Percentiles rank a stretch among this genome's conserved stretches.
Conservation (phyloP, 371 early-diverging fungal genomes). For the Mucor saturninus region DNA sequence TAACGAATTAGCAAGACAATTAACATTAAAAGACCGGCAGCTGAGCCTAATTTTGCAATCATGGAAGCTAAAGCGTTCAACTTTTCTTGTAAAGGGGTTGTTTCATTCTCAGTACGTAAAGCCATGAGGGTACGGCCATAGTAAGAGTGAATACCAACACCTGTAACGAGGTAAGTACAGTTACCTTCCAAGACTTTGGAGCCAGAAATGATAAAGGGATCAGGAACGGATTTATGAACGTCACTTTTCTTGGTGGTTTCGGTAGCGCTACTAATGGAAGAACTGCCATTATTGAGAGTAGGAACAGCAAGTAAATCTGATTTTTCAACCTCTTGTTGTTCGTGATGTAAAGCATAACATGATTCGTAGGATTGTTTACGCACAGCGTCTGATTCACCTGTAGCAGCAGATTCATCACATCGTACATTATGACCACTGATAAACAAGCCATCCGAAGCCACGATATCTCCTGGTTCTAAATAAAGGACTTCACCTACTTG, state of each 20-base stretch:
- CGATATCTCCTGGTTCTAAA: conserved; percentile 93
- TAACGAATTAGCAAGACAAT: conserved; percentile 67
- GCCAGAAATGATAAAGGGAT: conserved; percentile 80
- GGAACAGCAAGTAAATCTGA: conserved; percentile 19
- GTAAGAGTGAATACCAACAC: conserved; percentile 75
- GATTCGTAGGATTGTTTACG: conserved; percentile 53
- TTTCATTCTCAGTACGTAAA: conserved; percentile 59
- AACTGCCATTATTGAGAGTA: background rate
- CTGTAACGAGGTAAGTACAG: conserved; percentile 72
- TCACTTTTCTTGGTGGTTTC: background rate
- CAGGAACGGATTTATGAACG: conserved; percentile 36
- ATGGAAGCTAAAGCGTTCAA: conserved; percentile 68
- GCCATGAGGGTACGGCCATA: conserved; percentile 83
- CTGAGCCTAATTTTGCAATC: conserved; percentile 75
- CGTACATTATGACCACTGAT: conserved; percentile 82
- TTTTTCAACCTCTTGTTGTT: conserved; percentile 10
- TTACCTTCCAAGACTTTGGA: conserved; percentile 82
- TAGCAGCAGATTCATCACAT: conserved; percentile 91
- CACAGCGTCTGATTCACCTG: conserved; percentile 90
- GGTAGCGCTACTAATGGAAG: background rate
- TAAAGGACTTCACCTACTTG: conserved; percentile 90
- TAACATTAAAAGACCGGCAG: conserved; percentile 71
- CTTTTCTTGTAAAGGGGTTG: conserved; percentile 79
- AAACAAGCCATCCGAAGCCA: conserved; percentile 89
- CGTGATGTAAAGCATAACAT: conserved; percentile 17